A percentile compares a stretch with the other conserved stretches of the same genome.
Conservation (phyloP, 169 alveolate genomes). For the Cryptosporidium muris region DNA sequence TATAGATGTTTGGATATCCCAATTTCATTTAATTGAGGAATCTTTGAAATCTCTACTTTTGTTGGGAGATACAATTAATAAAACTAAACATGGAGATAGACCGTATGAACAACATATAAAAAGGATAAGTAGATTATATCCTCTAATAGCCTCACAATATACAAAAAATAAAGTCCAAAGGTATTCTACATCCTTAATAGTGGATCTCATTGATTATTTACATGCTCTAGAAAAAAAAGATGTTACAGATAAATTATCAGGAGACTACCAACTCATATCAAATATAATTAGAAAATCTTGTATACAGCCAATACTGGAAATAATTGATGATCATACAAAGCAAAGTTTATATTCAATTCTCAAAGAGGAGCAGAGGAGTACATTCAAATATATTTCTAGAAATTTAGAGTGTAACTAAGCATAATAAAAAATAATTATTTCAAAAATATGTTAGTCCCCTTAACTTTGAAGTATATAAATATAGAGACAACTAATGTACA, state of each 20-base stretch:
- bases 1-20: constrained; percentile 61
- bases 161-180: constrained; percentile 63
- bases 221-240: constrained; percentile 5
- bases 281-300: constrained; percentile 36
- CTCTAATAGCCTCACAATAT: constrained; percentile 48
- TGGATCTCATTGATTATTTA: constrained; percentile 47
- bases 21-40: constrained; percentile 58
- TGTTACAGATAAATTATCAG: not conserved
- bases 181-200: constrained; percentile 34
- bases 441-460: too few species aligned
- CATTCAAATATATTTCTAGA: constrained; percentile 31
- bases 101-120: constrained; percentile 14
- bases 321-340: constrained; percentile 54
- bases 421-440: not conserved
- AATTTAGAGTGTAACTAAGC: not conserved
- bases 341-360: constrained; percentile 37
- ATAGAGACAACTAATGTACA: not conserved
- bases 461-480: not conserved
- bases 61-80: constrained; percentile 19
- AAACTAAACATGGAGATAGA: not conserved
- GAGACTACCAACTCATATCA: not conserved
- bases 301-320: constrained; percentile 22
- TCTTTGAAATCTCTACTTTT: constrained; percentile 6
- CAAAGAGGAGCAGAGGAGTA: constrained; percentile 48
- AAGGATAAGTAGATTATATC: constrained; percentile 59